Base-by-base conservation (phyloP, 306 rosid species). In the Lathyrus tuberosus region DNA sequence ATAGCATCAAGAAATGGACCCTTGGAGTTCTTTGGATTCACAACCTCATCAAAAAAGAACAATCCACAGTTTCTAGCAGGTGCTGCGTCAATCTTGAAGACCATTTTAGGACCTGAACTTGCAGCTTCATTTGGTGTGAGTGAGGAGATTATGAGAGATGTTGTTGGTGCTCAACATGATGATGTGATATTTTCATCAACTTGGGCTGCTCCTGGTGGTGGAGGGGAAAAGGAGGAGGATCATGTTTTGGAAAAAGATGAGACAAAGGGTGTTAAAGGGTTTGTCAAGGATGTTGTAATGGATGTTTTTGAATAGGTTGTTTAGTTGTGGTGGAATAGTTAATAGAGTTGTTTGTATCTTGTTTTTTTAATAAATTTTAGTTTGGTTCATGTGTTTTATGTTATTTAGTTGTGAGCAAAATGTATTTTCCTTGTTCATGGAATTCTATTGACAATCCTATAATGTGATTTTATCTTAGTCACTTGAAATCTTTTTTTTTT, bases 11-110 rank as follows among this genome's bases (percentile, higher is more conserved):
- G 92, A 47, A 72, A 48, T 0, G 95, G 92, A 0, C 76, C 95
- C 0, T 37, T 94, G 0, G 97, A 84, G 86, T 91, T 94, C 74
- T 80, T 94, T 43, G 98, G 98, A 35, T 94, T 94, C 88, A 77
- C 96, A 2, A 91, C 92, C 0, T 88, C 96, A 1, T 86, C 97
- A 0, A 62, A 67, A 3, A 77, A 17, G 84, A 90, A 79, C 70
- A 75, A 64, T 43, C 97, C 98, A 3, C 90, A 74, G 77, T 90
- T 94, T 72, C 76, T 94, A 67, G 96, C 60, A 0, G 98, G 98
- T 14, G 70, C 86, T 13, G 69, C 22, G 48, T 94, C 97, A 26
- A 10, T 88, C 53, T 20, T 87, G 0, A 69, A 71, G 69, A 67
- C 84, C 2, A 41, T 90, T 69, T 52, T 71, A 53, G 90, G 95